Evolutionary conservation across 768 basidiomycete species (phyloP).

Genomic region (Podaxis sp.): DNA sequence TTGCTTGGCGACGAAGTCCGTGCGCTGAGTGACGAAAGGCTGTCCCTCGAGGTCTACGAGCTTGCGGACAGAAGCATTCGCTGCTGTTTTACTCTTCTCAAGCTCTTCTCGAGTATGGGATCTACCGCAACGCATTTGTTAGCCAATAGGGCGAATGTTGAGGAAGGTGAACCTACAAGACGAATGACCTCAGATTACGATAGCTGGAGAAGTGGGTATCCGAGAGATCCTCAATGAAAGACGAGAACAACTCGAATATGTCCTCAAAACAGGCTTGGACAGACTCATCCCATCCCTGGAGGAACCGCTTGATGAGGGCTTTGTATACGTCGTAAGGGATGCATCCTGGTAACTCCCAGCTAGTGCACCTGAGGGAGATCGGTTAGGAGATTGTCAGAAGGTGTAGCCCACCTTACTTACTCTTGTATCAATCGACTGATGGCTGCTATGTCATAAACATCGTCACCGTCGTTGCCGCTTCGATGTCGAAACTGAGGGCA

Average conservation of each 20-base stretch:
- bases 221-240: conserved; percentile 7
- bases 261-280: conserved; percentile 10
- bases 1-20: conserved; percentile 16
- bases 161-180: conserved; percentile 7
- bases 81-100: background rate
- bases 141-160: background rate
- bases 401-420: background rate
- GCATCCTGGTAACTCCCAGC: conserved; percentile 14
- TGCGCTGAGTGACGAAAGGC: conserved; percentile 33
- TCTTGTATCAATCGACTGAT: conserved; percentile 7
- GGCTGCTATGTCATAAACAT: background rate
- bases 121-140: background rate
- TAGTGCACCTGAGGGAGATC: background rate
- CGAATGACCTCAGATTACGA: conserved; percentile 2
- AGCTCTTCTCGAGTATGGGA: background rate
- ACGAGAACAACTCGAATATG: background rate
- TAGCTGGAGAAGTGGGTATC: conserved; percentile 9
- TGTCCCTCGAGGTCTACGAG: conserved; percentile 32
- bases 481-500: conserved; percentile 6
- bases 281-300: conserved; percentile 13
- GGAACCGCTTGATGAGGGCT: conserved; percentile 11
- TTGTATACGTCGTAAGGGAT: conserved; percentile 14
- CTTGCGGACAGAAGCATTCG: conserved; percentile 20
- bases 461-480: background rate
- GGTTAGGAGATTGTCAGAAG: background rate